phyloP scores from a whole-genome alignment of 495 filamentous ascomycete species.

The Cryomyces antarcticus region DNA sequence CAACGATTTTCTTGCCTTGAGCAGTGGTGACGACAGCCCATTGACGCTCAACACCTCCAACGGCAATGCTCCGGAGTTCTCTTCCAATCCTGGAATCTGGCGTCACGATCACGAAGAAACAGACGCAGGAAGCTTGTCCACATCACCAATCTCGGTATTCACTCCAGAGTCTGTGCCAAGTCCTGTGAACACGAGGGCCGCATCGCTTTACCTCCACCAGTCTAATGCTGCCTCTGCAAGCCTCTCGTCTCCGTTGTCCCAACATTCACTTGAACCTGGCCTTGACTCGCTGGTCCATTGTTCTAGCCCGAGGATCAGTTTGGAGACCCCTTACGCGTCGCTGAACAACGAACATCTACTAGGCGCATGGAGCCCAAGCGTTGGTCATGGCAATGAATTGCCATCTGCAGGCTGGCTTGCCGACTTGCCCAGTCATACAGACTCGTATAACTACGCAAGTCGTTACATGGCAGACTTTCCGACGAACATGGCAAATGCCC shows the following conservation, averaged over 20 bases:
- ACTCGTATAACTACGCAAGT: too few species aligned
- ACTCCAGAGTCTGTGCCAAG: background rate
- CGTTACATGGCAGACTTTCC: too few species aligned
- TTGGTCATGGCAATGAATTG: too few species aligned
- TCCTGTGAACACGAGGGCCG: background rate
- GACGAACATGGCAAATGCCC: too few species aligned
- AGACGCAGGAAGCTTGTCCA: background rate
- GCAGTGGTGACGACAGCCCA: background rate
- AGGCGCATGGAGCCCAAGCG: too few species aligned
- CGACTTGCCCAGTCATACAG: too few species aligned
- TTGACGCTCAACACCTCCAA: background rate
- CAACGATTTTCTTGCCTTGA: background rate
- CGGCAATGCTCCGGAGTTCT: background rate
- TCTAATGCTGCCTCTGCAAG: background rate
- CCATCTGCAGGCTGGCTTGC: too few species aligned
- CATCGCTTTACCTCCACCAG: background rate
- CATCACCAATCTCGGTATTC: background rate
- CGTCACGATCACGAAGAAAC: background rate
- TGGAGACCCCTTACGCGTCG: background rate
- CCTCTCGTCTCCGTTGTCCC: background rate
- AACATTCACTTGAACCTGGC: background rate
- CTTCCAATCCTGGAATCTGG: background rate
- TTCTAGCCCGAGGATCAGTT: background rate
- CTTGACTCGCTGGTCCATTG: background rate
- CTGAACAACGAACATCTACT: too few species aligned